These are phyloP conservation scores for Russula brevipes DNA, from an alignment of 768 basidiomycete genomes.

Conservation along the genomic window DNA sequence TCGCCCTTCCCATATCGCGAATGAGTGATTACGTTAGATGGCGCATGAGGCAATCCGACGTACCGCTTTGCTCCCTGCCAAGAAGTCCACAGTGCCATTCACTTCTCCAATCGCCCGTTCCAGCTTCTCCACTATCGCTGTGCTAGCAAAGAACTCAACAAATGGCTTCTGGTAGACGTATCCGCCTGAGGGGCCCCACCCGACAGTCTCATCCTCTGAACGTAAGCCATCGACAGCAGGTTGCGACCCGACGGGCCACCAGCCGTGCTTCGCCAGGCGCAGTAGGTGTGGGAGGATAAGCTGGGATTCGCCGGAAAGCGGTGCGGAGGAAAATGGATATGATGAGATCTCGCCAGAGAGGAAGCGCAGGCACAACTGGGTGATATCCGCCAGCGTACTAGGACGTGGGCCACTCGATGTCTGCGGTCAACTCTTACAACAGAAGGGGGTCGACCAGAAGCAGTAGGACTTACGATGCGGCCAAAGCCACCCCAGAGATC, in stretches of 20 bases:
- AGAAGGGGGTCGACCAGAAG: neutral
- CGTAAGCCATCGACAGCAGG: constrained; percentile 80
- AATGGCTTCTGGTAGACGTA: constrained; percentile 98
- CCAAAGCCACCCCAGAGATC: constrained; percentile 72
- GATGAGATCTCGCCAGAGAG: constrained; percentile 65
- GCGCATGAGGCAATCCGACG: constrained; percentile 21
- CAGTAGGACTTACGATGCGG: constrained; percentile 43
- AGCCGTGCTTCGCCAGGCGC: constrained; percentile 66
- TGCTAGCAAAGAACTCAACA: constrained; percentile 89
- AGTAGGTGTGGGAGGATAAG: constrained; percentile 76
- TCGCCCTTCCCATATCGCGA: constrained; percentile 51
- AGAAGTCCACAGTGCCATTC: constrained; percentile 71
- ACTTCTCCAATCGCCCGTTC: constrained; percentile 53
- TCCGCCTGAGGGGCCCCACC: constrained; percentile 90
- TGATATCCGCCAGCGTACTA: constrained; percentile 52
- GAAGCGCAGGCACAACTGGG: constrained; percentile 72
- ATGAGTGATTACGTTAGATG: neutral
- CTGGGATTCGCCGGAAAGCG: constrained; percentile 76
- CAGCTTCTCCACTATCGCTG: constrained; percentile 52
- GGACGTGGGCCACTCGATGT: constrained; percentile 8
- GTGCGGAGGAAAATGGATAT: constrained; percentile 84
- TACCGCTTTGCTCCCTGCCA: constrained; percentile 77
- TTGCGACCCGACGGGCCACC: constrained; percentile 98
- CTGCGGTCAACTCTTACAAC: neutral
- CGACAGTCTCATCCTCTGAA: constrained; percentile 74